phyloP scores from a whole-genome alignment of 139 green algal species.

The Chlamydomonas sp. region DNA sequence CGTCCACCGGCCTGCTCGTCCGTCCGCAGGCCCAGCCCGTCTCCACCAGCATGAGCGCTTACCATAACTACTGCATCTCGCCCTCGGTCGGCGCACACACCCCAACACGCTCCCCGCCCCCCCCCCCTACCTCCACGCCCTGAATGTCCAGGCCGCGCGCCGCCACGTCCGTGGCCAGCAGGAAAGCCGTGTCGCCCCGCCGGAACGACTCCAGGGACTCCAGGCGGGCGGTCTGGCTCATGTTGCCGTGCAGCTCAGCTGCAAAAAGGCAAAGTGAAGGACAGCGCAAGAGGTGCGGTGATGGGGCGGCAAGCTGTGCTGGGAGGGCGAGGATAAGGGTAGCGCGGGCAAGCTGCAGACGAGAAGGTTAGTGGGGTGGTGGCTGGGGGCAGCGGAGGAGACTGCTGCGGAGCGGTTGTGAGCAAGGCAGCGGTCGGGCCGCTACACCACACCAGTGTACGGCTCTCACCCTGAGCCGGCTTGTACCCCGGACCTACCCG shows the following conservation, averaged over 20 bases:
- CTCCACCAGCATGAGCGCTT: neutral
- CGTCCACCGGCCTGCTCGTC: too few species aligned
- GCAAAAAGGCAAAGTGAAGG: neutral
- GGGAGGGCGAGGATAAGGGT: too few species aligned
- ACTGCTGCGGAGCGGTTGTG: too few species aligned
- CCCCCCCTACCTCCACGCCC: constrained; percentile 84
- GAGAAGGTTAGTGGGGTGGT: neutral
- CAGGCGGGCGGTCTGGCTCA: constrained; percentile 91
- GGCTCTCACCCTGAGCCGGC: too few species aligned
- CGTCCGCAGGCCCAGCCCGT: neutral
- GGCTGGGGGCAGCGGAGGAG: neutral
- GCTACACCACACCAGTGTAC: neutral
- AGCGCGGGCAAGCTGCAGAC: neutral
- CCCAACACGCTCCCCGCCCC: constrained; percentile 57
- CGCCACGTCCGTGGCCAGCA: constrained; percentile 93
- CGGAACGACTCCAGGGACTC: constrained; percentile 89
- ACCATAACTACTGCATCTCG: neutral
- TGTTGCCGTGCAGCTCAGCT: constrained; percentile 96
- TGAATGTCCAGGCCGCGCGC: constrained; percentile 96
- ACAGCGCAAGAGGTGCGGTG: too few species aligned
- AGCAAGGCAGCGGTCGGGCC: too few species aligned
- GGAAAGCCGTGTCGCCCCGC: constrained; percentile 71
- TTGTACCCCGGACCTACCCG: constrained; percentile 37
- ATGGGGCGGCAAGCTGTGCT: too few species aligned
- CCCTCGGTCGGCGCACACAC: neutral